Percentiles rank a stretch among this genome's conserved stretches.
Evolutionary conservation across 106 monocot genomes (phyloP).

Genomic region (Alisma plantagoaquatica): DNA sequence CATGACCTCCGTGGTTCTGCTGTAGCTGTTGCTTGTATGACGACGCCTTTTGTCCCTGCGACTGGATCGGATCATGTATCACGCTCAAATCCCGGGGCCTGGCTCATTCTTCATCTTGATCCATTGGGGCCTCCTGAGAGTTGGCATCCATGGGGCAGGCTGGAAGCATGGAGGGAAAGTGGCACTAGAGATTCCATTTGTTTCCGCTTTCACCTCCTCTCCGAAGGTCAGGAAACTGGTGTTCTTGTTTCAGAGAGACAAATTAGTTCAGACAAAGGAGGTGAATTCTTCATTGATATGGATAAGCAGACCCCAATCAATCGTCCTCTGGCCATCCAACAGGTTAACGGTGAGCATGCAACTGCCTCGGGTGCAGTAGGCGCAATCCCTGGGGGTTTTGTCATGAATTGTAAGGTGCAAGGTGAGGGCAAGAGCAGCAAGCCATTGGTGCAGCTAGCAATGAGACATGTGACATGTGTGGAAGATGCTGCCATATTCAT

Average conservation of each 20-base stretch:
- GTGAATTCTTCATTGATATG: constrained; percentile 79
- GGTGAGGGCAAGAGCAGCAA: constrained; percentile 70
- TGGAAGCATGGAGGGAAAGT: constrained; percentile 70
- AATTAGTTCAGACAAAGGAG: constrained; percentile 49
- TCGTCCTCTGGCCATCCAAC: not conserved
- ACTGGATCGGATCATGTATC: constrained; percentile 53
- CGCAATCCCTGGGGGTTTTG: constrained; percentile 34
- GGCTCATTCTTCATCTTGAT: constrained; percentile 65
- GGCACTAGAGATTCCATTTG: constrained; percentile 30
- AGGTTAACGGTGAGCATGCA: not conserved
- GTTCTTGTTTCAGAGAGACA: constrained; percentile 39
- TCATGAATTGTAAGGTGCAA: constrained; percentile 71
- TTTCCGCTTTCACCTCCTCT: constrained; percentile 47
- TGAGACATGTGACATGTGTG: constrained; percentile 62
- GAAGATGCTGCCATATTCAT: constrained; percentile 92
- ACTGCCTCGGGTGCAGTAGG: not conserved
- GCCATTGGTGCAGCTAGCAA: constrained; percentile 64
- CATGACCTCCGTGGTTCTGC: constrained; percentile 84
- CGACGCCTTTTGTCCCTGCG: constrained; percentile 81
- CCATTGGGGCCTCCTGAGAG: constrained; percentile 23
- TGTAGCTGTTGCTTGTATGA: constrained; percentile 72
- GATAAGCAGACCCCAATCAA: constrained; percentile 24
- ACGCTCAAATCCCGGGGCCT: constrained; percentile 79
- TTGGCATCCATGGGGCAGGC: constrained; percentile 68
- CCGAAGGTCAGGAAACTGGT: constrained; percentile 43